Base-by-base conservation (phyloP, 192 early-diverging fungal species). In the Paraglomus brasilianum region DNA sequence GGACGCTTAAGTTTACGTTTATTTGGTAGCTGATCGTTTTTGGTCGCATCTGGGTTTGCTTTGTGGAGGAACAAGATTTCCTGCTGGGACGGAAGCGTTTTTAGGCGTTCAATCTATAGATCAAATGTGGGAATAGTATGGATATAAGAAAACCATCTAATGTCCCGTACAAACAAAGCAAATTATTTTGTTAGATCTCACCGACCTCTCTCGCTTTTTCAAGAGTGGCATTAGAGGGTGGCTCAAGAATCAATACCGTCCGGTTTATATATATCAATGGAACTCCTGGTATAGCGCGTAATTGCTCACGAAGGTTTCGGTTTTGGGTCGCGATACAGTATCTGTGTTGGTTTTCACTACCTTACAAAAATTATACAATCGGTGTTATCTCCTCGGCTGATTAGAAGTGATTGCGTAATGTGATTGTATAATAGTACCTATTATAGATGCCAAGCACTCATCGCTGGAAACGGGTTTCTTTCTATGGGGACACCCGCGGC, bases 301-400 rank as follows among this genome's bases (percentile, higher is more conserved):
- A 75, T 45, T 71, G 67, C 19, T 76, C 70, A 14, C 93, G 82
- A 43, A 97, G 80, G 1, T 75, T 72, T 6, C 75, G 69, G 74
- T 92, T 89, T 72, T 98, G 93, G 4, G 87, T 88, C 1, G 92
- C 96, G 0, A 97, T 85, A 41, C 90, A 88, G 59, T 95, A 97
- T 75, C 92, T 87, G 78, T 93, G 85, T 62, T 84, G 79, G 78
- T 98, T 96, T 40, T 80, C 73, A 0, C 72, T 71, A 38, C n/a
- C 67, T 69, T 42, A 36, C 30, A 44, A 46, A 21, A 46, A 46
- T 17, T 24, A 62, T 44, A 62, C 36, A 42, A 14, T 21, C 6
- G 9, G 2, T 5, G 22, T 45, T 63, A n/a, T 19, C 15, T 45
- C 15, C 8, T n/a, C n/a, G n/a, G n/a, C n/a, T 14, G 4, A 8